Conservation (phyloP, 1,284 basidiomycete genomes). For the Trichosporon inkin region DNA sequence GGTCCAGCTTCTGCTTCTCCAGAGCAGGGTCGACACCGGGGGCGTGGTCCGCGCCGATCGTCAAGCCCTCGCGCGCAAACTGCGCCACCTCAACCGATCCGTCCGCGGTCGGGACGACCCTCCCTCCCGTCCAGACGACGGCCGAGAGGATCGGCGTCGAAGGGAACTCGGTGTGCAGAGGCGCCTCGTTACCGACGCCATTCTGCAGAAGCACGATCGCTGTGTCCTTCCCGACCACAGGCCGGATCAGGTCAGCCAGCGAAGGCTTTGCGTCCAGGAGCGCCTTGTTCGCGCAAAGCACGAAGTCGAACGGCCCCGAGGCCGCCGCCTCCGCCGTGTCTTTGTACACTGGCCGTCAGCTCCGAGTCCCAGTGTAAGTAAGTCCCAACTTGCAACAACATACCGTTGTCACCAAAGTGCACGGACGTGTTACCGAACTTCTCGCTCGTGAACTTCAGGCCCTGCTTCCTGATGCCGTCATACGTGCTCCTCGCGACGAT, state of each 20-base stretch:
- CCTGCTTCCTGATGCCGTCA: conserved; percentile 44
- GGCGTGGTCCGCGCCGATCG: conserved; percentile 49
- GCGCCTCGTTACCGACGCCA: conserved; percentile 54
- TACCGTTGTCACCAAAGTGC: conserved; percentile 32
- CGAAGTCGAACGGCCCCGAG: conserved; percentile 41
- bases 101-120: conserved; percentile 29
- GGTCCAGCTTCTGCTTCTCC: conserved; percentile 39
- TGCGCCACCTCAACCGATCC: conserved; percentile 39
- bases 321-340: conserved; percentile 43
- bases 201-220: conserved; percentile 55
- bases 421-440: conserved; percentile 32
- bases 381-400: conserved; percentile 11
- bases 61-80: conserved; percentile 47
- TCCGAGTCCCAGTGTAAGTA: too few relatives aligned
- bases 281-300: conserved; percentile 51
- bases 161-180: conserved; percentile 50
- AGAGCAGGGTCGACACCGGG: conserved; percentile 21
- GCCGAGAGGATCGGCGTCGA: conserved; percentile 52
- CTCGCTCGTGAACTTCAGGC: conserved; percentile 41
- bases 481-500: conserved; percentile 54
- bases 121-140: conserved; percentile 53
- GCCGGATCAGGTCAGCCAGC: conserved; percentile 42
- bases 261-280: conserved; percentile 45
- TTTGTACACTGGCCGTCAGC: conserved; percentile 36
- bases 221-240: conserved; percentile 41